Evolutionary conservation across 768 basidiomycete species (phyloP).

Genomic region (Tylopilus rubrobrunneus): DNA sequence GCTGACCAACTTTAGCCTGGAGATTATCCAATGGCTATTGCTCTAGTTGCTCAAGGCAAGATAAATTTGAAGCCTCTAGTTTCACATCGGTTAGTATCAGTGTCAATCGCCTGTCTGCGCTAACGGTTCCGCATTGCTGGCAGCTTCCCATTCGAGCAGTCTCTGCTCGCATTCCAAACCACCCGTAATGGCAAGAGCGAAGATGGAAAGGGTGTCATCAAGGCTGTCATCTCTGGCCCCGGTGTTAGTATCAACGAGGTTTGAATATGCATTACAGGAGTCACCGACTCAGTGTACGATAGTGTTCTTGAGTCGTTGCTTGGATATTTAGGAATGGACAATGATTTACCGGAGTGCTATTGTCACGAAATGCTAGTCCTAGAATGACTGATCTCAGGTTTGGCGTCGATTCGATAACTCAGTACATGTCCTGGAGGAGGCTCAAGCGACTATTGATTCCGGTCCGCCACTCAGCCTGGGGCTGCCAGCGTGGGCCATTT

Average conservation of each 20-base stretch:
- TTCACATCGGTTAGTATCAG: conserved; percentile 65
- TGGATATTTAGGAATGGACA: too few relatives aligned
- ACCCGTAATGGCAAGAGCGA: conserved; percentile 76
- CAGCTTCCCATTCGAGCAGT: conserved; percentile 74
- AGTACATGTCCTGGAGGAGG: too few relatives aligned
- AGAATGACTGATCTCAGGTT: too few relatives aligned
- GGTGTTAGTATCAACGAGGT: conserved; percentile 46
- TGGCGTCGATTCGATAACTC: too few relatives aligned
- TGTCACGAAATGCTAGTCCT: too few relatives aligned
- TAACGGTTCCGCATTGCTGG: background rate
- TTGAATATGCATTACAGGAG: conserved; percentile 18
- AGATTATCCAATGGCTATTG: conserved; percentile 81
- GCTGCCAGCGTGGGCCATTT: too few relatives aligned
- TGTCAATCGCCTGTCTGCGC: background rate
- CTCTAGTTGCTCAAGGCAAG: conserved; percentile 75
- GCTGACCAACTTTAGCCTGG: conserved; percentile 51
- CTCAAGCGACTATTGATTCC: too few relatives aligned
- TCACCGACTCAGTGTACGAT: background rate
- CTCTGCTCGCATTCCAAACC: conserved; percentile 75
- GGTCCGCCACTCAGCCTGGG: too few relatives aligned
- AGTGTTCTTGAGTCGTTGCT: too few relatives aligned
- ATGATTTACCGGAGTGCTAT: too few relatives aligned
- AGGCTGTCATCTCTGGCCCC: conserved; percentile 84
- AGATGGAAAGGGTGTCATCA: conserved; percentile 87
- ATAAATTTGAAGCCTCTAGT: conserved; percentile 86